Evolutionary conservation across 2,329 filamentous ascomycete species (phyloP).

Genomic region (Cadophora malorum): DNA sequence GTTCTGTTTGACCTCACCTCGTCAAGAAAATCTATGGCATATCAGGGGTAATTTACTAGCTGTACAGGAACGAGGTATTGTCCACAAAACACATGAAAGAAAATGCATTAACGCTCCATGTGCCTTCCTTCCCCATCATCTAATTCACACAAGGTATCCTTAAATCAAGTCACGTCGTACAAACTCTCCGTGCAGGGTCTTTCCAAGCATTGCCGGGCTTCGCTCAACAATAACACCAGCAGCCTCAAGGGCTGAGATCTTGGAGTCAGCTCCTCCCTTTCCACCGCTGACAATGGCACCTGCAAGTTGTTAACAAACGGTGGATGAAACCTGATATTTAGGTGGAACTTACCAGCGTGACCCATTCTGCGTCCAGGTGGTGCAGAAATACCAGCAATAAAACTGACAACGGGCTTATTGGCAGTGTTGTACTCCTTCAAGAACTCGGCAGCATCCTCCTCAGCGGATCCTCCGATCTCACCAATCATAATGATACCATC

Average conservation of each 20-base stretch:
- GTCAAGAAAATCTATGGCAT: slow-evolving; percentile 20
- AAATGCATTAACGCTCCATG: slow-evolving; percentile 44
- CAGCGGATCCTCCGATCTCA: slow-evolving; percentile 95
- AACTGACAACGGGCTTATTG: slow-evolving; percentile 96
- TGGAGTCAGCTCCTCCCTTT: slow-evolving; percentile 97
- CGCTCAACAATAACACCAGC: slow-evolving; percentile 97
- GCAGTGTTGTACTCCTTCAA: slow-evolving; percentile 88
- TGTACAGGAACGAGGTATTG: slow-evolving; percentile 46
- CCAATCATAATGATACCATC: slow-evolving; percentile 99
- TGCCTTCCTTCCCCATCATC: slow-evolving; percentile 37
- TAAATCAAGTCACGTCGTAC: slow-evolving; percentile 95
- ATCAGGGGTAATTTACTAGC: slow-evolving; percentile 42
- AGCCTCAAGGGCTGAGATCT: slow-evolving; percentile 92
- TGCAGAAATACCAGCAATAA: slow-evolving; percentile 98
- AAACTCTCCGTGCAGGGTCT: slow-evolving; percentile 93
- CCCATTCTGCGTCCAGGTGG: slow-evolving; percentile 97
- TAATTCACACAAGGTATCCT: slow-evolving; percentile 38
- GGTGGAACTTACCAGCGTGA: slow-evolving; percentile 73
- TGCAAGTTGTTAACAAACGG: slow-evolving; percentile 40
- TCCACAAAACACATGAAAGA: slow-evolving; percentile 38
- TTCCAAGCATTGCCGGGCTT: slow-evolving; percentile 89
- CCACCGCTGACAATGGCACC: slow-evolving; percentile 93
- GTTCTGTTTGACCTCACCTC: not conserved
- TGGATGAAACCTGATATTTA: not conserved
- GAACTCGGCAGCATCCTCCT: slow-evolving; percentile 98